Base-by-base conservation (phyloP, 1,139 yeast genomes). In the Kurtzmaniella quercitrusa region DNA sequence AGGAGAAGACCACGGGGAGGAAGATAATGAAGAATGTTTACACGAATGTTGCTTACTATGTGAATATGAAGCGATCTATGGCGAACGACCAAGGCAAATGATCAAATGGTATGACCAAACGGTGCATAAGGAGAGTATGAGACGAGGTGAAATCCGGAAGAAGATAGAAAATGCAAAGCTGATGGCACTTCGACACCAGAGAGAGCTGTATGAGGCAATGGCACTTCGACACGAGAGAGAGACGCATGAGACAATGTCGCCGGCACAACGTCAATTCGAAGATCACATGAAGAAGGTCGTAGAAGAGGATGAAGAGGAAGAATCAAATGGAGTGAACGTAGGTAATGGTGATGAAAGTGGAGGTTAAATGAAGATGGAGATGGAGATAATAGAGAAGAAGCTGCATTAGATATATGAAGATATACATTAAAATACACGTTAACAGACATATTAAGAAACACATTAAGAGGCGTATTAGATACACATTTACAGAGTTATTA, bases 41-140 rank as follows among this genome's bases (percentile, higher is more conserved):
- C 27, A 36, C 19, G 27, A 36, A 17, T 58, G 67, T 45, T 82
- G 88, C 54, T 67, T 79, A 48, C 71, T 81, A 46, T 82, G 88
- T 59, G 84, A 81, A 54, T 82, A 79, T 55, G 80, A 78, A 53
- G 67, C 71, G 45, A 74, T 81, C 4, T 80, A 72, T 58, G 85
- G 85, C 1, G 66, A 61, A 45, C 68, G 74, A 33, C 65, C 67
- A 1, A 49, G 48, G 19, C 64, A 62, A 47, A 53, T 64, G 55
- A 54, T 60, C 37, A 61, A 58, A 46, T 56, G 58, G 58, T 58
- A 56, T 40, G 57, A 62, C 36, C 56, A 58, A 45, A 66, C 65
- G 43, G 58, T 70, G 33, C 57, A 59, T 34, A 49, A 54, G 31
- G 75, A 69, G 41, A 70, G 68, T 44, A 55, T 59, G 45, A 52